Base-by-base conservation (phyloP, 176 grass and related monocot species). In the Zizania latifolia region DNA sequence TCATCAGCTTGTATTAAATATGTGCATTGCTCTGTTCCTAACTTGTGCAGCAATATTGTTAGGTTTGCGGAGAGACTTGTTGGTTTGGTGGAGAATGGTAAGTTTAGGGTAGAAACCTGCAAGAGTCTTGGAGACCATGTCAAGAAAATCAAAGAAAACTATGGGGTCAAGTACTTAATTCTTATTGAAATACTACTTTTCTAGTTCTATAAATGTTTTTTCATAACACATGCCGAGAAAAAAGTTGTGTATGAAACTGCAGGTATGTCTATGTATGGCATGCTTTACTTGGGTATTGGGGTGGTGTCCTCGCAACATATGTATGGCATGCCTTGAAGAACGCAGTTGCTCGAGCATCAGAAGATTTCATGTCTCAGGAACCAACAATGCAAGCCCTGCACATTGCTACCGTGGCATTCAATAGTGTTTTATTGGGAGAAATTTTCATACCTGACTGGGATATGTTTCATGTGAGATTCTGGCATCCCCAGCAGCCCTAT, bases 401-500 rank as follows among this genome's bases (percentile, higher is more conserved):
- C 35, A 80, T 86, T 2, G 63, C 84, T 51, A 83, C 76, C 40
- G 88, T 86, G 15, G 29, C 84, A 36, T 90, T 80, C 56, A 90
- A 90, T 83, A 83, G 79, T 37, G 24, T 90, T 71, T 65, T 86
- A n/a, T 41, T 90, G 59, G 83, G 88, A 41, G 80, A 86, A 69
- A 59, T 90, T 70, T 75, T 86, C 62, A 28, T 83, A 71, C 88
- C 88, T 24, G 84, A 90, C 32, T 90, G 88, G 88, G 84, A 90
- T 86, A 90, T 90, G 83, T 90, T 90, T 46, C 88, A 90, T 70
- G 83, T 90, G 56, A 86, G 79, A 57, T 66, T 66, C 38, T 79
- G 69, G 5, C 15, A 43, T 9, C 2, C 64, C 19, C 0, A 2
- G 3, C 26, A 81, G 46, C 10, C 9, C 58, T 2, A 1, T 72